Evolutionary conservation across 352 stramenopile genomes (phyloP).

Genomic region (Phytophthora meadii): DNA sequence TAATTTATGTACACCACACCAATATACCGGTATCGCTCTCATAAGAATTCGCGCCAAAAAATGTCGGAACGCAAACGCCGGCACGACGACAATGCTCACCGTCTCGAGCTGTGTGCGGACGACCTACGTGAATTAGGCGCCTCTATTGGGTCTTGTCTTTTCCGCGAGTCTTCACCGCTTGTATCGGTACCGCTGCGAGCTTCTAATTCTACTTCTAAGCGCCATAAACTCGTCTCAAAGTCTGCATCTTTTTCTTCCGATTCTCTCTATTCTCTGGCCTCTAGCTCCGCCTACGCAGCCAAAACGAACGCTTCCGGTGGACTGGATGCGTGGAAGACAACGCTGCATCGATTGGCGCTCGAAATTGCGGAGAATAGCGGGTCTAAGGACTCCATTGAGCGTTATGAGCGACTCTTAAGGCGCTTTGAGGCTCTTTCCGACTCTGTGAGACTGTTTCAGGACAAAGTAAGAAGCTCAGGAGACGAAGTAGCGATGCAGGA

Average conservation of each 20-base stretch:
- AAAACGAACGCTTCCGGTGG: constrained; percentile 20
- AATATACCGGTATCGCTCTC: not conserved
- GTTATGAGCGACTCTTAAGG: constrained; percentile 39
- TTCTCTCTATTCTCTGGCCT: constrained; percentile 54
- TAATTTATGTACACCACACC: not conserved
- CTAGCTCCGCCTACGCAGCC: constrained; percentile 31
- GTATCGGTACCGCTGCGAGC: constrained; percentile 25
- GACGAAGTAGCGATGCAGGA: constrained; percentile 60
- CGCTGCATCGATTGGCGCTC: constrained; percentile 32
- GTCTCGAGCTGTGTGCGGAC: constrained; percentile 40
- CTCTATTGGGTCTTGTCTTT: constrained; percentile 34
- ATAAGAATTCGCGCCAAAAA: constrained; percentile 1
- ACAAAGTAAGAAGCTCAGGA: constrained; percentile 37
- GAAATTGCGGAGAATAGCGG: constrained; percentile 24
- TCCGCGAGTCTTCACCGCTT: constrained; percentile 20
- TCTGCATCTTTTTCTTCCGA: constrained; percentile 14
- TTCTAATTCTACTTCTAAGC: constrained; percentile 9
- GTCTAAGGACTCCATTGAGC: constrained; percentile 30
- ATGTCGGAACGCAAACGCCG: constrained; percentile 42
- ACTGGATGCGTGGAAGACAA: constrained; percentile 39
- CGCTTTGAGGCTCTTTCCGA: constrained; percentile 52
- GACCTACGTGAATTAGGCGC: constrained; percentile 37
- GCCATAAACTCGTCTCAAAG: constrained; percentile 7
- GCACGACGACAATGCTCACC: constrained; percentile 27
- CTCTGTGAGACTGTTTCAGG: constrained; percentile 43